Evolutionary conservation across 441 rosid species (phyloP), one percentile per base, ranked within the genome.

Genomic region (Cnidoscolus chayamansa): DNA sequence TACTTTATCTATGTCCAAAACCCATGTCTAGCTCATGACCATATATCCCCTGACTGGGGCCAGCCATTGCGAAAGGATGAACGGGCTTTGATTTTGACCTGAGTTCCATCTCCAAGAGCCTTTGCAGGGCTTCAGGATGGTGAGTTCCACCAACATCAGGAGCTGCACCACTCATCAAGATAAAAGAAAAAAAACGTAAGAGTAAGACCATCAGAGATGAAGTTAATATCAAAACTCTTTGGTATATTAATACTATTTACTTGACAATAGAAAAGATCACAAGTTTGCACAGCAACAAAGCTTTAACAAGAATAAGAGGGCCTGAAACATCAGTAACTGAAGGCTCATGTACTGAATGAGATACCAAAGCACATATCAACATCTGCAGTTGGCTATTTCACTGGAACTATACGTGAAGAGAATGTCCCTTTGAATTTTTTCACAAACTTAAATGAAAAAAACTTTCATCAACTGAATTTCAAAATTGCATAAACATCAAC

Each of bases 21-120:
- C 90, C 89, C 87, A 82, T 84, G 84, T 91, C 96, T 30, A 87
- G 85, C 83, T 92, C 96, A 70, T 87, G 88, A 73, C 90, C 89
- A 17, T 80, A 72, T 61, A 85, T 78, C 32, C 96, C 93, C 59
- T 81, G 90, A 75, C 82, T 84, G 64, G 73, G 88, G 72, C 86
- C 86, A 31, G 83, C 80, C 0, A 86, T 31, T 35, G 90, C 76
- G 11, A 78, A 77, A 4, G 89, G 84, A 30, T 77, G 87, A 51
- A 80, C 30, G 77, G 87, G 95, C 87, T 85, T 90, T 8, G 92
- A 73, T 25, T 86, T 90, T 67, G 92, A 83, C 72, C 92, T 84
- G 20, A 84, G 86, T 48, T 93, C 92, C 91, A 88, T 91, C 83
- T 90, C 96, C 25, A 91, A 62, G 37, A 93, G 87, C 83, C 90